These are phyloP conservation scores for Solanum hybrid DNA, from an alignment of 305 asterid genomes.

Conservation along the genomic window DNA sequence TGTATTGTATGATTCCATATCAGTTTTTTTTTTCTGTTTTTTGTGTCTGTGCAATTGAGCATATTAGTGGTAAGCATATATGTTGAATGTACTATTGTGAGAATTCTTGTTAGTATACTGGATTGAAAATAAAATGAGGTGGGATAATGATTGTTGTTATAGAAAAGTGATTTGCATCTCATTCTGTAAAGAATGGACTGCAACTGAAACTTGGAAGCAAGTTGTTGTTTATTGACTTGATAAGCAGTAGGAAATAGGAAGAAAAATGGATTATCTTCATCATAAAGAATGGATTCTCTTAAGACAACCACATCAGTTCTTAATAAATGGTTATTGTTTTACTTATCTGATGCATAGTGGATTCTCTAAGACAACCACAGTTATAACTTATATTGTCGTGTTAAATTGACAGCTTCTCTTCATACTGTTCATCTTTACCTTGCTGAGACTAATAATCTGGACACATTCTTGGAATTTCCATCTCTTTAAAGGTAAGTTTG, in stretches of 20 bases:
- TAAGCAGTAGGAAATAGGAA: background rate
- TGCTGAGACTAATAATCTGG: background rate
- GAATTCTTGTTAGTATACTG: background rate
- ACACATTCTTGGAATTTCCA: background rate
- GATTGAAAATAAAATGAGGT: background rate
- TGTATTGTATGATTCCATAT: background rate
- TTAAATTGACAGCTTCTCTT: background rate
- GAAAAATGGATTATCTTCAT: background rate
- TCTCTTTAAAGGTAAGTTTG: background rate
- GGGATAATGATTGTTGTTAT: background rate
- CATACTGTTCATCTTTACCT: background rate
- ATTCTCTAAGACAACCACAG: too few relatives aligned
- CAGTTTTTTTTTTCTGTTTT: background rate
- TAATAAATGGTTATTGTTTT: background rate
- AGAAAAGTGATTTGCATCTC: background rate
- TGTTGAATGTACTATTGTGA: background rate
- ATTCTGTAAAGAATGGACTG: background rate
- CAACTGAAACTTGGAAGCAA: background rate
- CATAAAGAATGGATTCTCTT: background rate
- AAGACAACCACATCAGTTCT: background rate
- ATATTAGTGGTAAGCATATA: background rate
- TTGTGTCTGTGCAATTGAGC: background rate
- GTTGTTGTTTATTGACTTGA: background rate
- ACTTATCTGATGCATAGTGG: background rate
- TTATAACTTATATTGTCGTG: background rate